Base-by-base conservation (phyloP, 2,329 filamentous ascomycete genomes). In the Aspergillus hiratsukae region DNA sequence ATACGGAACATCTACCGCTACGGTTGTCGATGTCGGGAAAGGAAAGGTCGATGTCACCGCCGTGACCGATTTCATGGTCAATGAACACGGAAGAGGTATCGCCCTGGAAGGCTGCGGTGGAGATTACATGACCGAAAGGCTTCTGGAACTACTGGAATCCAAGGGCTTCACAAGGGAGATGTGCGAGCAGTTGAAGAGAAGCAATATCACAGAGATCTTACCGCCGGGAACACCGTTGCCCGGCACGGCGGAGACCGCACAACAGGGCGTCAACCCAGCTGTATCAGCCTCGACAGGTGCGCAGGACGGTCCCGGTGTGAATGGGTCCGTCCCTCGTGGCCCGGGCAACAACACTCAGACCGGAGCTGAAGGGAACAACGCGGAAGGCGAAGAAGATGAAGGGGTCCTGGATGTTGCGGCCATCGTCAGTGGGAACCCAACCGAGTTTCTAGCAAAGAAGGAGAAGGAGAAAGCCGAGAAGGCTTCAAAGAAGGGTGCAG, bases 31-130 rank as follows among this genome's bases (percentile, higher is more conserved):
- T 72, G 88, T 99, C 58, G 94, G 94, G 10, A 90, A 87, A 71
- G 86, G 90, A 67, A 97, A 97, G 77, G 90, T 93, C 25, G 92
- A 99, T 67, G 84, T 99, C 21, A 96, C 91, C 0, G 93, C 92
- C 55, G 86, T 99, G 51, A 87, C 87, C 56, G 93, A 97, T 60
- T 93, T 89, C 66, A 77, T 86, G 48, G 83, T 95, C 77, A 81
- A 91, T 73, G 81, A 89, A 75, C 77, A 86, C 68, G 81, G 85
- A 69, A 74, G 83, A 81, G 75, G 87, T 70, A 72, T 84, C 69
- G 75, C 86, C 61, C 58, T 89, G 63, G 68, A 82, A 52, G 77
- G 86, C 14, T 94, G 90, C 58, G 94, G 94, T 61, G 94, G 94
- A 51, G 89, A 97, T 66, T 85, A 88, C 2, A 90, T 97, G 78